Conservation (phyloP, 352 stramenopile species). For the Peronospora farinosa region DNA sequence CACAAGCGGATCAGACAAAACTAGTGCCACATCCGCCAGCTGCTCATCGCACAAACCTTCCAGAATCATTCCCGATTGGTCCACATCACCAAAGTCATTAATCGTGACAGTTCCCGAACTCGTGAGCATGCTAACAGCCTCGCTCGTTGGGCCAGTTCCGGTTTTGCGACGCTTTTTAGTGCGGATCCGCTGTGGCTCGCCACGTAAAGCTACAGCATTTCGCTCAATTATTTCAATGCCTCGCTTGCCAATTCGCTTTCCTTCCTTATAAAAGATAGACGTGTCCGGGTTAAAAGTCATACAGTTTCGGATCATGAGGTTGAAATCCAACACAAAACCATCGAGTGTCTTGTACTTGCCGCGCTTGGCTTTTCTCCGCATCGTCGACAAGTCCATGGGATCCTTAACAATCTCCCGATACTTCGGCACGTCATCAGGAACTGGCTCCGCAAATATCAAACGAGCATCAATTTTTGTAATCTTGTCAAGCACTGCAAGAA, state of each 20-base stretch:
- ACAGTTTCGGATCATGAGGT: slow-evolving; percentile 85
- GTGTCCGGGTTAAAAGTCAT: slow-evolving; percentile 82
- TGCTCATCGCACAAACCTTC: slow-evolving; percentile 76
- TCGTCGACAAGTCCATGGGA: slow-evolving; percentile 82
- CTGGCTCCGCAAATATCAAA: slow-evolving; percentile 79
- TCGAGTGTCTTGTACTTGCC: slow-evolving; percentile 81
- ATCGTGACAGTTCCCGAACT: slow-evolving; percentile 54
- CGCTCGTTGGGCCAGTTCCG: slow-evolving; percentile 33
- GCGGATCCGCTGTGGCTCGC: slow-evolving; percentile 65
- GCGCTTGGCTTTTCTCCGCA: slow-evolving; percentile 69
- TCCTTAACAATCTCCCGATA: slow-evolving; percentile 81
- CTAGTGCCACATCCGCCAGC: slow-evolving; percentile 67
- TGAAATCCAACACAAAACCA: slow-evolving; percentile 72
- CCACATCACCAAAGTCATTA: slow-evolving; percentile 66
- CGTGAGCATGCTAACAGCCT: slow-evolving; percentile 66
- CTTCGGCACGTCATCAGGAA: slow-evolving; percentile 77
- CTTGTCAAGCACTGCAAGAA: slow-evolving; percentile 72
- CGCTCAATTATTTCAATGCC: slow-evolving; percentile 74
- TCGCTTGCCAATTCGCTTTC: slow-evolving; percentile 78
- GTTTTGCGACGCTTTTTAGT: slow-evolving; percentile 74
- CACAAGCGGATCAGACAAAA: slow-evolving; percentile 69
- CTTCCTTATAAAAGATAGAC: slow-evolving; percentile 86
- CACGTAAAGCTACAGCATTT: slow-evolving; percentile 49
- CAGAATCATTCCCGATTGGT: slow-evolving; percentile 75
- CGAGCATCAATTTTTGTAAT: slow-evolving; percentile 68